Percentiles rank a stretch among this genome's conserved stretches.
Evolutionary conservation across 768 basidiomycete genomes (phyloP).

Genomic region (Kwoniella heveanensis): DNA sequence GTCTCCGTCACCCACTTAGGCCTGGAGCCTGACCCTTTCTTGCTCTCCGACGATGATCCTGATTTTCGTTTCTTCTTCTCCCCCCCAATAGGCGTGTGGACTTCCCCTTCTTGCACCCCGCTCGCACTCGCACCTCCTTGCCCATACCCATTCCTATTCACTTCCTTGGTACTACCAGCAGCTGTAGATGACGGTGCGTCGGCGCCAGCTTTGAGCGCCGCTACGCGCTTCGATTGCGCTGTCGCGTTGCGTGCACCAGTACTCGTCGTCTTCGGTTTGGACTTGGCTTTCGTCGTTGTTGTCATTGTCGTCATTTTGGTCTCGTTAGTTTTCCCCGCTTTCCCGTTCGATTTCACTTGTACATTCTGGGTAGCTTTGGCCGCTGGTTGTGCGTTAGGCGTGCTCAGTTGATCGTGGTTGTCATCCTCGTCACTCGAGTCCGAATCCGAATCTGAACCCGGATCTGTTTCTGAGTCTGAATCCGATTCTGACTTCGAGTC

Average conservation of each 20-base stretch:
- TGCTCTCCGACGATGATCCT: not conserved
- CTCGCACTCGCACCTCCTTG: too few relatives aligned
- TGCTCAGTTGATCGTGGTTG: not conserved
- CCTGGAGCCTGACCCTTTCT: not conserved
- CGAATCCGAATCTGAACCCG: not conserved
- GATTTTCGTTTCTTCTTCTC: conserved; percentile 17
- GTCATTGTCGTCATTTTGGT: not conserved
- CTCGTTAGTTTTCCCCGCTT: not conserved
- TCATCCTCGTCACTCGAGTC: not conserved
- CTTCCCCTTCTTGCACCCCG: not conserved
- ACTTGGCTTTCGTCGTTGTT: not conserved
- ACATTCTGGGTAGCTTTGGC: not conserved
- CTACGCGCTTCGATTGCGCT: not conserved
- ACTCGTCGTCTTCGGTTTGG: conserved; percentile 1
- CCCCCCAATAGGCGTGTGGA: not conserved
- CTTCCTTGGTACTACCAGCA: not conserved
- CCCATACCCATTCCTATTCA: not conserved
- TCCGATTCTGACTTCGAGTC: not conserved
- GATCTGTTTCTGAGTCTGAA: not conserved
- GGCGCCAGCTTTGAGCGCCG: not conserved
- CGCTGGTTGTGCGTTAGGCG: not conserved
- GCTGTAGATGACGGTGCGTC: not conserved
- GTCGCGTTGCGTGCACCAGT: not conserved
- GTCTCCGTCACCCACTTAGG: conserved; percentile 28
- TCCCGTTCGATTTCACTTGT: not conserved